Percentiles rank a stretch among this genome's conserved stretches.
Conservation (phyloP, 2,329 filamentous ascomycete species). For the Chaetomium sp. region DNA sequence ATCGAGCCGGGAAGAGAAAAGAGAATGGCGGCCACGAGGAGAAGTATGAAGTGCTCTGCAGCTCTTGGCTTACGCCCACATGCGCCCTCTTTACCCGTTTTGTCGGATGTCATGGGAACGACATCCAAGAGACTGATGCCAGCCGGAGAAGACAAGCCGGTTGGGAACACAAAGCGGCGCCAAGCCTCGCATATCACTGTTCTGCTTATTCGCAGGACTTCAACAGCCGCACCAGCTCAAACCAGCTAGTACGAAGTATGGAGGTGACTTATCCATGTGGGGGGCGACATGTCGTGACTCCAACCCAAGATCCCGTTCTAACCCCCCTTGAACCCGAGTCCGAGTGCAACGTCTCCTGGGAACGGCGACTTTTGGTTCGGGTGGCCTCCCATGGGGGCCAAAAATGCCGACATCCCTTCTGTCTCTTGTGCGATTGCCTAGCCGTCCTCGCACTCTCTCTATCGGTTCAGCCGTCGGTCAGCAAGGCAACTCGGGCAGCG, state of each 20-base stretch:
- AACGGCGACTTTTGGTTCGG: neutral
- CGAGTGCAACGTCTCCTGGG: neutral
- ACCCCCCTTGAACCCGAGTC: neutral
- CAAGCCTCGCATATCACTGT: conserved; percentile 8
- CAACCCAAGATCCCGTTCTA: neutral
- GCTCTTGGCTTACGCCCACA: neutral
- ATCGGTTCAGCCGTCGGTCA: neutral
- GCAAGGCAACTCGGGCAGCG: neutral
- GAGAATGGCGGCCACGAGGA: neutral
- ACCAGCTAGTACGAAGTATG: too few relatives aligned
- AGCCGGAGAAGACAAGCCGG: neutral
- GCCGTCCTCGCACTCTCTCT: neutral
- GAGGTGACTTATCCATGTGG: neutral
- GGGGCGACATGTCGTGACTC: neutral
- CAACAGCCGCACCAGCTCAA: neutral
- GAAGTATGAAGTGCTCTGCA: neutral
- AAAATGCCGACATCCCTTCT: neutral
- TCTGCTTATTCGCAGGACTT: neutral
- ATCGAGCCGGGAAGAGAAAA: neutral
- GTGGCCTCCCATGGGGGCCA: neutral
- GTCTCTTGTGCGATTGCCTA: neutral
- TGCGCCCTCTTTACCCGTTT: neutral
- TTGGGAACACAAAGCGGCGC: conserved; percentile 10
- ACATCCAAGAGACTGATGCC: conserved; percentile 11
- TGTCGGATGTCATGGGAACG: conserved; percentile 10